A percentile compares a stretch with the other conserved stretches of the same genome.
These are phyloP conservation scores for Paecilomyces sp. DNA, from an alignment of 2,329 filamentous ascomycete species.

Conservation along the genomic window DNA sequence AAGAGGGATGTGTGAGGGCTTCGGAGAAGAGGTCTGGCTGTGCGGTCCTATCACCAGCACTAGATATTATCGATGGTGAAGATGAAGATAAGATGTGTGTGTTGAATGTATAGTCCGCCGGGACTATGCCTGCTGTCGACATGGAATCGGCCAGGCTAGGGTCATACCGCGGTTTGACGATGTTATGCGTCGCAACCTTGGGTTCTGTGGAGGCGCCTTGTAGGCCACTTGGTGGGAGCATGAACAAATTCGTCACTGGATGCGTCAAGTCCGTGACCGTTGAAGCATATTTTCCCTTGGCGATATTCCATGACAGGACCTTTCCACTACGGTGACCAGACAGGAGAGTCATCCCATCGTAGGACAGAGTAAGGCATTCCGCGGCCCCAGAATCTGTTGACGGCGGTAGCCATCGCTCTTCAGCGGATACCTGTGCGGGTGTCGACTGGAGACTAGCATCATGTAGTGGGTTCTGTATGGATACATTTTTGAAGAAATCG, in stretches of 20 bases:
- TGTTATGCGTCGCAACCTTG: constrained; percentile 49
- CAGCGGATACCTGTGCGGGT: constrained; percentile 32
- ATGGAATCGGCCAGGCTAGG: constrained; percentile 29
- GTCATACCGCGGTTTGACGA: constrained; percentile 66
- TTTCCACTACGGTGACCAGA: constrained; percentile 78
- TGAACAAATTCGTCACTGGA: constrained; percentile 73
- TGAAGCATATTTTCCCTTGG: constrained; percentile 59
- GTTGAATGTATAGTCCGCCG: constrained; percentile 35
- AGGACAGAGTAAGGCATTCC: constrained; percentile 65
- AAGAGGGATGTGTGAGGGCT: constrained; percentile 31
- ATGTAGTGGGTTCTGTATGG: constrained; percentile 32
- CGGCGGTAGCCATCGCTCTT: constrained; percentile 42
- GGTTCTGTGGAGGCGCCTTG: constrained; percentile 21
- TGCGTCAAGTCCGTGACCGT: constrained; percentile 68
- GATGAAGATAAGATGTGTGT: constrained; percentile 26
- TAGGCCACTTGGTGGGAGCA: constrained; percentile 56
- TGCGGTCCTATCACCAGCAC: constrained; percentile 2
- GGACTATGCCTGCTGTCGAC: constrained; percentile 28
- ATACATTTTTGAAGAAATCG: constrained; percentile 58
- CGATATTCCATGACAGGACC: constrained; percentile 73
- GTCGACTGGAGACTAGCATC: constrained; percentile 30
- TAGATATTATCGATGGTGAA: constrained; percentile 4
- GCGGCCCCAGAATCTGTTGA: constrained; percentile 59
- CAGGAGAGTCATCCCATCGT: constrained; percentile 72
- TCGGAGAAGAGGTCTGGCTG: constrained; percentile 23